Evolutionary conservation across 1,284 basidiomycete species (phyloP).

Genomic region (Neolentinus lepideus): DNA sequence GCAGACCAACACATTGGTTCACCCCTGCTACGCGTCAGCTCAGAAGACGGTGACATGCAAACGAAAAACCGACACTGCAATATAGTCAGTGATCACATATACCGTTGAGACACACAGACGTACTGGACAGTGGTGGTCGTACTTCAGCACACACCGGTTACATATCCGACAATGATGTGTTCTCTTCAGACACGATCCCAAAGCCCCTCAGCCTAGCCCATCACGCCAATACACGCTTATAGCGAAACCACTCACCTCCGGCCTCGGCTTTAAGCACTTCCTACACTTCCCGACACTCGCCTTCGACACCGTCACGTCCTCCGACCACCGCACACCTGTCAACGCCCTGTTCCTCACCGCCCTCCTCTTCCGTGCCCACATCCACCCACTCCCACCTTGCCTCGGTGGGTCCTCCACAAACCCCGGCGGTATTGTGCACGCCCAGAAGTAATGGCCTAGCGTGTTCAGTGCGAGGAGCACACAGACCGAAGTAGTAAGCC

Average conservation of each 20-base stretch:
- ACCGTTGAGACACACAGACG: constrained; percentile 20
- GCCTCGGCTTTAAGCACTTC: constrained; percentile 67
- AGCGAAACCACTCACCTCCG: constrained; percentile 66
- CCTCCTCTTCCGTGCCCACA: constrained; percentile 46
- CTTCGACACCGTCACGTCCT: constrained; percentile 39
- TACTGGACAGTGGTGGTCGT: constrained; percentile 93
- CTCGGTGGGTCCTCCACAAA: constrained; percentile 50
- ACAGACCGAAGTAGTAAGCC: constrained; percentile 61
- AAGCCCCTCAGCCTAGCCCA: background rate
- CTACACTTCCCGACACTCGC: constrained; percentile 56
- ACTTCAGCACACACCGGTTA: constrained; percentile 87
- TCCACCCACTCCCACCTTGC: constrained; percentile 28
- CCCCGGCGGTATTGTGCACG: constrained; percentile 72
- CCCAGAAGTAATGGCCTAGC: constrained; percentile 79
- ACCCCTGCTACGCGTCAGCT: constrained; percentile 61
- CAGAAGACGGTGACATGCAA: background rate
- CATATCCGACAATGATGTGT: constrained; percentile 95
- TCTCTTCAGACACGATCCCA: constrained; percentile 46
- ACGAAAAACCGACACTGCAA: constrained; percentile 34
- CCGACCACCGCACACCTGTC: constrained; percentile 32
- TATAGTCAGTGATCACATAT: constrained; percentile 8
- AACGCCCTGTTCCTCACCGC: constrained; percentile 17
- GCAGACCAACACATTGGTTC: constrained; percentile 92
- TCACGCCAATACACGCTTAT: too few relatives aligned
- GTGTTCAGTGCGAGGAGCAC: constrained; percentile 74